phyloP scores from a whole-genome alignment of 495 filamentous ascomycete genomes.

The Penicillium steckii region DNA sequence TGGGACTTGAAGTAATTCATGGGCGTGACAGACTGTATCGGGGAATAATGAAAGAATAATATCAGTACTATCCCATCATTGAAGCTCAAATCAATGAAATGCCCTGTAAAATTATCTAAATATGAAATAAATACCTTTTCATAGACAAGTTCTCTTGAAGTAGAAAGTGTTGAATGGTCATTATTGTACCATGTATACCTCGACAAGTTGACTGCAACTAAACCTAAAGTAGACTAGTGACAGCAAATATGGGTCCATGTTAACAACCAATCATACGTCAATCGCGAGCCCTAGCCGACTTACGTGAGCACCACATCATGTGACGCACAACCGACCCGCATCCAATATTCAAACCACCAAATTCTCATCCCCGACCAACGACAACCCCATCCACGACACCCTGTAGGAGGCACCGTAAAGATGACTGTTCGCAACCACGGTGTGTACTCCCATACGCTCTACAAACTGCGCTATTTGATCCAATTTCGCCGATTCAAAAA shows the following conservation, averaged over 20 bases:
- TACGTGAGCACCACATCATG: slow-evolving; percentile 34
- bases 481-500: slow-evolving; percentile 1
- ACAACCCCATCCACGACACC: slow-evolving; percentile 37
- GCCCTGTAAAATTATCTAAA: too few relatives aligned
- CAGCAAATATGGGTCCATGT: background rate
- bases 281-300: slow-evolving; percentile 16
- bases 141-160: too few relatives aligned
- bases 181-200: too few relatives aligned
- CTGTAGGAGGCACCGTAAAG: slow-evolving; percentile 33
- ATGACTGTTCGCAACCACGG: slow-evolving; percentile 43
- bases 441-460: slow-evolving; percentile 23
- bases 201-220: background rate
- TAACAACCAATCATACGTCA: slow-evolving; percentile 23
- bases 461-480: slow-evolving; percentile 25
- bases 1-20: too few relatives aligned
- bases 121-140: too few relatives aligned
- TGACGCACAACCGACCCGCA: slow-evolving; percentile 43
- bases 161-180: too few relatives aligned
- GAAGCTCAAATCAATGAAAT: too few relatives aligned
- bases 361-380: slow-evolving; percentile 34
- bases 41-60: too few relatives aligned
- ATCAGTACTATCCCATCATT: too few relatives aligned
- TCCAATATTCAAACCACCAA: slow-evolving; percentile 26
- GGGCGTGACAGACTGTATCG: too few relatives aligned
- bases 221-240: background rate